These are phyloP conservation scores for Pseudoscleropodium purum DNA, from an alignment of 225 moss, liverwort and hornwort genomes.

Conservation along the genomic window DNA sequence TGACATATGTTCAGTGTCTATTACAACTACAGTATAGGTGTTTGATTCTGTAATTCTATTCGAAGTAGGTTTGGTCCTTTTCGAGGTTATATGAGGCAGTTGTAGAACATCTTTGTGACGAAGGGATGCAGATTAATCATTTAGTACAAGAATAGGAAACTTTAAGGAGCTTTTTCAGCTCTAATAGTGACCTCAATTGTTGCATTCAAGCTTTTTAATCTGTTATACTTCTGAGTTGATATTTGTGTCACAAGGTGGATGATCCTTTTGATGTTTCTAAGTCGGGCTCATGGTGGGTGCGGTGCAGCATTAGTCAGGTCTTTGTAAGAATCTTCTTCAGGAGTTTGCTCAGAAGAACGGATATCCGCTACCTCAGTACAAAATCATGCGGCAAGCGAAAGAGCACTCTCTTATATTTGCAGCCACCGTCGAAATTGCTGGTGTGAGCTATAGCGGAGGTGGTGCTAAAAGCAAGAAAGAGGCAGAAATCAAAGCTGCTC, in stretches of 20 bases:
- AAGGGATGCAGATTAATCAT: not conserved
- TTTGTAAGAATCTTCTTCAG: slow-evolving; percentile 93
- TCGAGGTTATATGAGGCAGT: not conserved
- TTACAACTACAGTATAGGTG: not conserved
- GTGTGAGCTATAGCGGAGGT: slow-evolving; percentile 88
- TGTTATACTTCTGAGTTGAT: not conserved
- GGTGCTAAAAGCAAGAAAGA: slow-evolving; percentile 90
- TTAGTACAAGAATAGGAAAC: not conserved
- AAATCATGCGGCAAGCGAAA: slow-evolving; percentile 65
- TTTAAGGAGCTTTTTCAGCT: not conserved
- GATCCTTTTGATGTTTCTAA: slow-evolving; percentile 2
- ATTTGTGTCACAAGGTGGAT: not conserved
- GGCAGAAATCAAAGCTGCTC: slow-evolving; percentile 97
- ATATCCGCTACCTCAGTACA: slow-evolving; percentile 78
- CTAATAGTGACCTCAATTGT: not conserved
- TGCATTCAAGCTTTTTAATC: not conserved
- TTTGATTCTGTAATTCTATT: not conserved
- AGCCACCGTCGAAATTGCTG: slow-evolving; percentile 84
- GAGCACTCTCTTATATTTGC: slow-evolving; percentile 83
- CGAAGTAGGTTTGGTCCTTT: not conserved
- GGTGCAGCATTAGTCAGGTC: slow-evolving; percentile 91
- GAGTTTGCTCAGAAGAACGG: slow-evolving; percentile 93
- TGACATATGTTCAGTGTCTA: not conserved
- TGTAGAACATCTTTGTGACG: not conserved
- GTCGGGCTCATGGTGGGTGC: slow-evolving; percentile 24